Evolutionary conservation across 192 early-diverging fungal species (phyloP), one percentile per base, ranked within the genome.

Genomic region (Rhizoclosmatium sp.): DNA sequence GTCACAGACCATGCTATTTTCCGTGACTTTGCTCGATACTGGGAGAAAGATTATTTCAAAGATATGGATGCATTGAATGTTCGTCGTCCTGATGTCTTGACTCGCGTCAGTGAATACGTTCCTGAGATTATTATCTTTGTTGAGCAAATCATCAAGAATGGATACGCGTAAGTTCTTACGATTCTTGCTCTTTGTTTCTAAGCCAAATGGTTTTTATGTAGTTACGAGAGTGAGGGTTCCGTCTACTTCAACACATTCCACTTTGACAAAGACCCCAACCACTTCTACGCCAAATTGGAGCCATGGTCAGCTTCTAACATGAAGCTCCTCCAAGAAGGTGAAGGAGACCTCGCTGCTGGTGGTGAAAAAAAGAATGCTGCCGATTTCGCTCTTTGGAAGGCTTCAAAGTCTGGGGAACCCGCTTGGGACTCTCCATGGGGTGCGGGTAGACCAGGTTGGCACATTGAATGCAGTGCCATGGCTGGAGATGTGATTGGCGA

Each of bases 401-500:
- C 82, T 47, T 94, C 92, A 40, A 98, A 97, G 88, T 88, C 93
- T 0, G 97, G 97, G 62, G 98, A 99, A 83, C 98, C 98, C 10
- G 82, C 86, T 31, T 99, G 97, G 97, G 81, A 91, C 19, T 96
- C 95, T 16, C 95, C 96, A 19, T 99, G 97, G 97, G 93, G 89
- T 39, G 78, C 85, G 61, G 98, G 98, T 16, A 94, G 98, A 49
- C 98, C 98, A 4, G 98, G 98, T 46, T 99, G 98, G 98, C 98
- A 99, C 79, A 99, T 99, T 87, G 98, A 99, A 88, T 99, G 98
- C 92, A 96, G 95, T 31, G 98, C 92, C 47, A 99, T 99, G 98
- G 96, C 96, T 21, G 93, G 93, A 78, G 95, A 94, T 78, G 89
- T 98, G 39, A 83, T 98, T 66, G 96, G 95, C 19, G 84, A 90